Evolutionary conservation across 352 stramenopile species (phyloP).

Genomic region (Globisporangium mamillatum): DNA sequence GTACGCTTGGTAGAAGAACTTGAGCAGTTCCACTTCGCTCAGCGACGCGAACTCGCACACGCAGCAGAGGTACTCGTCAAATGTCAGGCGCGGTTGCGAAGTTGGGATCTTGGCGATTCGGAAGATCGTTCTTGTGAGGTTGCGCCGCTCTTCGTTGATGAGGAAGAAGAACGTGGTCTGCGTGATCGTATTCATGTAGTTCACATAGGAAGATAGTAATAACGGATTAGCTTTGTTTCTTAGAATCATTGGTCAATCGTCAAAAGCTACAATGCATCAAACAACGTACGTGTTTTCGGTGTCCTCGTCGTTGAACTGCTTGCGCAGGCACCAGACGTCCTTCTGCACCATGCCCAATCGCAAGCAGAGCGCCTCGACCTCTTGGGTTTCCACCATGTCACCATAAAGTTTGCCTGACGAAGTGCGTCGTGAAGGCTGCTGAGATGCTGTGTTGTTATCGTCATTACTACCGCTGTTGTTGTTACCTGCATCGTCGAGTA

Average conservation of each 20-base stretch:
- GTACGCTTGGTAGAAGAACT: conserved; percentile 62
- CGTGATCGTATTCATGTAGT: conserved; percentile 27
- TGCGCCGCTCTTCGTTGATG: conserved; percentile 44
- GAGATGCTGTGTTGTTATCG: too few species aligned
- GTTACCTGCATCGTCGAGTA: not conserved
- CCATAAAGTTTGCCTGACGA: conserved; percentile 14
- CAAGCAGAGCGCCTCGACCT: conserved; percentile 31
- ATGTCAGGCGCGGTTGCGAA: conserved; percentile 32
- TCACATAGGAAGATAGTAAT: too few species aligned
- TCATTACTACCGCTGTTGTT: not conserved
- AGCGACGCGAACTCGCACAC: conserved; percentile 50
- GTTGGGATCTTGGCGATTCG: conserved; percentile 27
- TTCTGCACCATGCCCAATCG: conserved; percentile 29
- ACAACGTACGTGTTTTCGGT: conserved; percentile 29
- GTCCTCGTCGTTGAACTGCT: conserved; percentile 42
- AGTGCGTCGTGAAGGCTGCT: conserved; percentile 6
- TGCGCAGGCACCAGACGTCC: conserved; percentile 32
- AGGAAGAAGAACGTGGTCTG: conserved; percentile 52
- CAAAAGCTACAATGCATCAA: not conserved
- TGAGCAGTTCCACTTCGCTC: conserved; percentile 41
- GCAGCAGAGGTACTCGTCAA: conserved; percentile 52
- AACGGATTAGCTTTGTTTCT: too few species aligned
- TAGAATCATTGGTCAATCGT: not conserved
- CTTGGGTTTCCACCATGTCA: conserved; percentile 25
- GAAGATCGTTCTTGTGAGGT: conserved; percentile 42